Evolutionary conservation across 2,329 filamentous ascomycete species (phyloP).

Genomic region (Colletotrichum sp.): DNA sequence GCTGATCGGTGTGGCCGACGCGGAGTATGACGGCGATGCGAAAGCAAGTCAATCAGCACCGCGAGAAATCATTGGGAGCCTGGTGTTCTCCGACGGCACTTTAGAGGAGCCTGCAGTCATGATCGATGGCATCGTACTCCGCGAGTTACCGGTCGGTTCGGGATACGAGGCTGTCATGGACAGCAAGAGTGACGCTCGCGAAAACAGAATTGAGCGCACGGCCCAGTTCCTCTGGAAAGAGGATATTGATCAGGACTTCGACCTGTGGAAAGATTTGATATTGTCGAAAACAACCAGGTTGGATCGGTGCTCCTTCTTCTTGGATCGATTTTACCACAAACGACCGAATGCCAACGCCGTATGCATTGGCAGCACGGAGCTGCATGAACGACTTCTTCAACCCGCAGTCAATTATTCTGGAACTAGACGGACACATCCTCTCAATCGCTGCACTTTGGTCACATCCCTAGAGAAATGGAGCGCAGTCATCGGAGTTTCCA

Average conservation of each 20-base stretch:
- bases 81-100: not conserved
- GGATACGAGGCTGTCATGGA: conserved; percentile 13
- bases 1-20: not conserved
- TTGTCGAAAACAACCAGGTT: not conserved
- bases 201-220: not conserved
- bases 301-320: not conserved
- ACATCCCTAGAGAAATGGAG: not conserved
- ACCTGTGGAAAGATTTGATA: not conserved
- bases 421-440: not conserved
- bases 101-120: not conserved
- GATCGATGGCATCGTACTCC: not conserved
- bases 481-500: not conserved
- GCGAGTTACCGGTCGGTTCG: not conserved
- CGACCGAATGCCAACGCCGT: not conserved
- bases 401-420: not conserved
- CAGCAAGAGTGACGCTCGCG: conserved; percentile 24
- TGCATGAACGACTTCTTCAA: not conserved
- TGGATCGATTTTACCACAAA: not conserved
- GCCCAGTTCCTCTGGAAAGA: not conserved
- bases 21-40: not conserved
- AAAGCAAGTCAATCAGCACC: not conserved
- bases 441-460: not conserved
- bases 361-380: not conserved
- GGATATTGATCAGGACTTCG: not conserved
- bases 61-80: not conserved